A percentile compares a stretch with the other conserved stretches of the same genome.
phyloP scores from a whole-genome alignment of 108 stramenopile genomes.

The Fragilaria radians region DNA sequence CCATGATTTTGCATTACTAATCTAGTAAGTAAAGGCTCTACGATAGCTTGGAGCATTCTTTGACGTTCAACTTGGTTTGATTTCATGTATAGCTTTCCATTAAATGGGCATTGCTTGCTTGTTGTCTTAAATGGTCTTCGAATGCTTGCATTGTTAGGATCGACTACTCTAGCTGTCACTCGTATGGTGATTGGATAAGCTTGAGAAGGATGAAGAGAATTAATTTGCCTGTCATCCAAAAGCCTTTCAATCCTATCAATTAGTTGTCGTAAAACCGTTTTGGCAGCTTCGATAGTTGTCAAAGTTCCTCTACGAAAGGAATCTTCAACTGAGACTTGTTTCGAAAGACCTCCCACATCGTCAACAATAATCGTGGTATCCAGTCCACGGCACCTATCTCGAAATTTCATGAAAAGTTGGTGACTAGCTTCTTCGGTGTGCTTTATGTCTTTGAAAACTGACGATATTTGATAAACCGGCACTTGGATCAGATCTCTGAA shows the following conservation, averaged over 20 bases:
- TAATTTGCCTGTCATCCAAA: slow-evolving; percentile 23
- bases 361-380: slow-evolving; percentile 27
- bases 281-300: slow-evolving; percentile 8
- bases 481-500: slow-evolving; percentile 8
- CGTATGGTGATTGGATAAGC: slow-evolving; percentile 40
- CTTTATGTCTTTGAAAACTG: background rate
- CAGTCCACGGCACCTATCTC: slow-evolving; percentile 37
- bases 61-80: background rate
- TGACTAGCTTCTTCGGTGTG: background rate
- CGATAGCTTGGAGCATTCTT: background rate
- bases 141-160: slow-evolving; percentile 5
- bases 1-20: slow-evolving; percentile 5
- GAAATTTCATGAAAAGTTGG: slow-evolving; percentile 1
- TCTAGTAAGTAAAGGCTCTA: slow-evolving; percentile 1
- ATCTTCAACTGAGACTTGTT: slow-evolving; percentile 55
- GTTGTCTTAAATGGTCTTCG: slow-evolving; percentile 31
- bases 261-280: slow-evolving; percentile 19
- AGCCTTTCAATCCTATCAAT: slow-evolving; percentile 27
- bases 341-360: slow-evolving; percentile 39
- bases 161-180: slow-evolving; percentile 34
- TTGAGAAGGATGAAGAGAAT: slow-evolving; percentile 17
- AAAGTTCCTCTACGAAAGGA: slow-evolving; percentile 45
- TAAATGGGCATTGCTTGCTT: slow-evolving; percentile 31
- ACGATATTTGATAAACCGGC: background rate
- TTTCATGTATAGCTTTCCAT: slow-evolving; percentile 19